Conservation (phyloP, 2,329 filamentous ascomycete genomes). For the Diaporthe citrichinensis region DNA sequence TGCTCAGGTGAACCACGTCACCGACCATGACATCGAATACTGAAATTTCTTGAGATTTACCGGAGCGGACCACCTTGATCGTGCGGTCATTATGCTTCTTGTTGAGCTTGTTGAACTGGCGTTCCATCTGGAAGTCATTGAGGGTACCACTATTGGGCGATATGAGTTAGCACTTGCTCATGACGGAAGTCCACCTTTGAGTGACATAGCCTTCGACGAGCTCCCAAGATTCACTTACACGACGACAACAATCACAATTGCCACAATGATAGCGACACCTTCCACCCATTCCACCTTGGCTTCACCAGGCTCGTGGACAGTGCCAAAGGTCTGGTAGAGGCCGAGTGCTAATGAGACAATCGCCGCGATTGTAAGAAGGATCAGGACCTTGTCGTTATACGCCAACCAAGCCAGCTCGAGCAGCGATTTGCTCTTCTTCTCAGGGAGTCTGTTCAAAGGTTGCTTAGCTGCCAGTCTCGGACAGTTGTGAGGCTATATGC, state of each 20-base stretch:
- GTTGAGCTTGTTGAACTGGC: constrained; percentile 75
- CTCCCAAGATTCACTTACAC: constrained; percentile 51
- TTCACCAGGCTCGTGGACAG: constrained; percentile 57
- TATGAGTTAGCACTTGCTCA: background rate
- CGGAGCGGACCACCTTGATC: constrained; percentile 71
- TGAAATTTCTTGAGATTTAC: constrained; percentile 73
- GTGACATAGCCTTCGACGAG: background rate
- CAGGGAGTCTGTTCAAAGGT: constrained; percentile 62
- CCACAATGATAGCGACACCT: constrained; percentile 76
- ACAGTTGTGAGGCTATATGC: background rate
- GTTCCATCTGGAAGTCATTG: constrained; percentile 79
- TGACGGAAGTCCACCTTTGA: background rate
- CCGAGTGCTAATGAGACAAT: constrained; percentile 76
- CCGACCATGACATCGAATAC: constrained; percentile 78
- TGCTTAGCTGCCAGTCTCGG: background rate
- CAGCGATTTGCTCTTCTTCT: constrained; percentile 74
- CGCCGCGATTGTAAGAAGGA: constrained; percentile 75
- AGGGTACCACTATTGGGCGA: constrained; percentile 59
- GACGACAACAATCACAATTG: constrained; percentile 74
- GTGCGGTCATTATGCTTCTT: constrained; percentile 73
- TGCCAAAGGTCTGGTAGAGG: constrained; percentile 75
- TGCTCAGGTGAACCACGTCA: constrained; percentile 77
- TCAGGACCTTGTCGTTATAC: constrained; percentile 78
- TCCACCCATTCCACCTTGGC: constrained; percentile 75
- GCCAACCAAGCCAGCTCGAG: constrained; percentile 75